phyloP scores from a whole-genome alignment of 2,329 filamentous ascomycete genomes.

The Hypoxylon sp. region DNA sequence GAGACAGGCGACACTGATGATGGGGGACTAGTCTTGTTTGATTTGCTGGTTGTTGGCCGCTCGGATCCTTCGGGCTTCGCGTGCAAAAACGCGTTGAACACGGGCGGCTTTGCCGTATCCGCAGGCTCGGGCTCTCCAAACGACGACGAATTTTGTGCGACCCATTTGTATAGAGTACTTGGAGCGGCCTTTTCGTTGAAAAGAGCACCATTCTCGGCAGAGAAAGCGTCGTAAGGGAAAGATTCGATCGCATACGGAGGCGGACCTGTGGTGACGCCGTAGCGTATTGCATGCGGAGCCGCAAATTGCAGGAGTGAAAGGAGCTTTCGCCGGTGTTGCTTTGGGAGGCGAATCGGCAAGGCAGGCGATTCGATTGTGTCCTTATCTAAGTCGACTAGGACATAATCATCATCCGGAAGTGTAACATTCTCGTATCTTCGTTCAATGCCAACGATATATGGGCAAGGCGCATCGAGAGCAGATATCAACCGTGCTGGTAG shows the following conservation, averaged over 20 bases:
- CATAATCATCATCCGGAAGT: conserved; percentile 94
- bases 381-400: conserved; percentile 92
- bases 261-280: conserved; percentile 87
- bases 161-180: conserved; percentile 86
- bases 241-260: conserved; percentile 94
- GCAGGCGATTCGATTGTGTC: conserved; percentile 89
- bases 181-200: conserved; percentile 80
- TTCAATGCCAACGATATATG: conserved; percentile 97
- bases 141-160: conserved; percentile 88
- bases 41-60: conserved; percentile 82
- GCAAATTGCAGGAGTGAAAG: conserved; percentile 89
- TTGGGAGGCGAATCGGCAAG: conserved; percentile 82
- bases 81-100: conserved; percentile 93
- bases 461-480: conserved; percentile 93
- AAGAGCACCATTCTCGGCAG: conserved; percentile 85
- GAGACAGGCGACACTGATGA: conserved; percentile 83
- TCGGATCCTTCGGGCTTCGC: conserved; percentile 79
- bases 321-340: conserved; percentile 91
- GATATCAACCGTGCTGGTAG: conserved; percentile 89
- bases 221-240: conserved; percentile 90
- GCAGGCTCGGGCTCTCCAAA: conserved; percentile 79
- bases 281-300: conserved; percentile 89
- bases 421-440: conserved; percentile 88
- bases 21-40: conserved; percentile 72
- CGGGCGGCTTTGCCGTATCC: conserved; percentile 69